phyloP scores from a whole-genome alignment of 257 asterid genomes.

The Nicotiana tabacum region DNA sequence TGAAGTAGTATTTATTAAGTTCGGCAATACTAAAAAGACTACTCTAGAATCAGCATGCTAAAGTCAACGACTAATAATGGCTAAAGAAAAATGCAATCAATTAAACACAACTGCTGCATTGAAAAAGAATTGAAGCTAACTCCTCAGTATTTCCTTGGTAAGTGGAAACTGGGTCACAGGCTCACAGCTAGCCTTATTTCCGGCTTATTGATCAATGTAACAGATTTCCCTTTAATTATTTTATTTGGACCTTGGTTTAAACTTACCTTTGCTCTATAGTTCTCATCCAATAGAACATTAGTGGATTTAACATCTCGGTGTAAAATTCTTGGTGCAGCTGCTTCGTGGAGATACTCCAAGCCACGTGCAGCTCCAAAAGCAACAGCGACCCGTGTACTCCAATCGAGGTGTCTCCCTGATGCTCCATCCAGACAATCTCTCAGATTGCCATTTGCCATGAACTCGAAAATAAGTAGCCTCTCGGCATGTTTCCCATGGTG shows the following conservation, averaged over 20 bases:
- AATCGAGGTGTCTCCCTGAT: conserved; percentile 51
- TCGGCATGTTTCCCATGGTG: conserved; percentile 69
- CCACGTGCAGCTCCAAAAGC: conserved; percentile 99
- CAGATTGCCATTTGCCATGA: conserved; percentile 74
- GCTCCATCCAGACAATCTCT: conserved; percentile 80
- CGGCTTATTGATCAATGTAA: not conserved
- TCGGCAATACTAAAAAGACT: not conserved
- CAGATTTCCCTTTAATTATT: not conserved
- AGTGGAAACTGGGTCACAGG: not conserved
- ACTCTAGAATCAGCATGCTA: not conserved
- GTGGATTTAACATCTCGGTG: conserved; percentile 97
- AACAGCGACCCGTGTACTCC: conserved; percentile 69
- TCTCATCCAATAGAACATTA: conserved; percentile 84
- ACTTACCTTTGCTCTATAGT: conserved; percentile 85
- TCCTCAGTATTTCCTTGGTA: not conserved
- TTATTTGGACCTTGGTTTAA: not conserved
- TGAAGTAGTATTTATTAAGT: not conserved
- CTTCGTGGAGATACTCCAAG: conserved; percentile 94
- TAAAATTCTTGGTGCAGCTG: conserved; percentile 95
- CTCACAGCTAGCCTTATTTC: not conserved
- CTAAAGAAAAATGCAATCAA: not conserved
- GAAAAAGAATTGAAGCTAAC: not conserved
- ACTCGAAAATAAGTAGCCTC: conserved; percentile 83
- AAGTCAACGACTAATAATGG: not conserved
- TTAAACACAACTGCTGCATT: not conserved